Percentiles rank a stretch among this genome's conserved stretches.
These are phyloP conservation scores for Epichloe amarillans DNA, from an alignment of 2,329 filamentous ascomycete genomes.

Conservation along the genomic window DNA sequence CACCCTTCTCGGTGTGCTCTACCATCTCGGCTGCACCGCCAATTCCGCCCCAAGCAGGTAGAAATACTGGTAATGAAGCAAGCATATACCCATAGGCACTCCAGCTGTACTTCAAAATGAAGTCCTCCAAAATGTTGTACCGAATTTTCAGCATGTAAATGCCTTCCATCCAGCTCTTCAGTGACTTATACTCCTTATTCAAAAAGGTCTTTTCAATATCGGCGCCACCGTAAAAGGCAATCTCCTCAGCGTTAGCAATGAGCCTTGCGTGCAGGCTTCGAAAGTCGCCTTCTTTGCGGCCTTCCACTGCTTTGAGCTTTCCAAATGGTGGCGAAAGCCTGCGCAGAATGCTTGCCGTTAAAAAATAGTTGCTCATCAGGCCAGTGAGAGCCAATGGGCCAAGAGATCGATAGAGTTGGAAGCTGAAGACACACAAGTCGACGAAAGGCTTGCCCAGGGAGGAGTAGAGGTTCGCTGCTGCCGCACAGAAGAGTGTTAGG, in stretches of 20 bases:
- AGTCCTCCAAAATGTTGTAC: conserved; percentile 98
- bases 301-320: conserved; percentile 92
- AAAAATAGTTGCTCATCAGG: conserved; percentile 82
- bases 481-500: conserved; percentile 84
- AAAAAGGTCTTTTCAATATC: conserved; percentile 91
- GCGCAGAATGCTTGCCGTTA: conserved; percentile 81
- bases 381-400: conserved; percentile 79
- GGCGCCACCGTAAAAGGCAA: conserved; percentile 93
- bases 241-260: conserved; percentile 93
- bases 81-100: conserved; percentile 93
- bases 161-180: conserved; percentile 94
- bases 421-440: conserved; percentile 97
- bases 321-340: conserved; percentile 89
- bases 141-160: conserved; percentile 97
- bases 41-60: conserved; percentile 84
- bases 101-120: conserved; percentile 97
- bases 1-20: conserved; percentile 33
- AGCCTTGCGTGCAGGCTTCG: conserved; percentile 78
- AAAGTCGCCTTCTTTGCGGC: conserved; percentile 90
- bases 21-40: conserved; percentile 58
- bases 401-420: conserved; percentile 83
- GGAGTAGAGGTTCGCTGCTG: conserved; percentile 85
- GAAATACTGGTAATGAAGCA: conserved; percentile 83
- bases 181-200: conserved; percentile 79
- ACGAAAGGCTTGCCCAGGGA: conserved; percentile 95